phyloP scores from a whole-genome alignment of 202 grass and related monocot species.

The Carex sylvatica region DNA sequence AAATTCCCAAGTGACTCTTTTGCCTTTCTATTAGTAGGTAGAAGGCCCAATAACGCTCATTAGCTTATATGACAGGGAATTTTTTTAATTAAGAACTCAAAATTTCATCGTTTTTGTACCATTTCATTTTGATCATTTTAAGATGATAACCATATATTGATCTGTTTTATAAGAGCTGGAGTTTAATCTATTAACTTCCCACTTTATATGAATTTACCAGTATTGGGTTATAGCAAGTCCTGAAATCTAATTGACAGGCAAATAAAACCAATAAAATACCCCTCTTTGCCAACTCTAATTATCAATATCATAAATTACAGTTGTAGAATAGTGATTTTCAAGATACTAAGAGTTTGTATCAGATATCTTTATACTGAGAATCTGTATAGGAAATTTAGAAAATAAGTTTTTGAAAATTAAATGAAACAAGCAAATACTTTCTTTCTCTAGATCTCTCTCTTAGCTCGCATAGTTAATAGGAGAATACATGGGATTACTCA shows the following conservation, averaged over 20 bases:
- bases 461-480: constrained; percentile 50
- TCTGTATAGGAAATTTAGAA: too few species aligned
- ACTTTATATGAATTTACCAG: too few species aligned
- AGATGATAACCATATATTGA: too few species aligned
- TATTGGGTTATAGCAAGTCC: neutral
- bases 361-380: neutral
- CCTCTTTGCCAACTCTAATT: neutral
- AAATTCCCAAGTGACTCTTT: too few species aligned
- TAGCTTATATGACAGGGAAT: too few species aligned
- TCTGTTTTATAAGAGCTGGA: too few species aligned
- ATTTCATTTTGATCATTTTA: too few species aligned
- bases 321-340: neutral
- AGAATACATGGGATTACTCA: constrained; percentile 37
- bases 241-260: neutral
- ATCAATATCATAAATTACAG: neutral
- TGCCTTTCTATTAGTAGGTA: too few species aligned
- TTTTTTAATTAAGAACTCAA: too few species aligned
- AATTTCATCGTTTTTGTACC: too few species aligned
- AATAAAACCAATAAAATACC: neutral
- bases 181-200: too few species aligned
- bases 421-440: neutral
- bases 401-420: neutral
- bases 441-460: neutral
- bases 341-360: neutral
- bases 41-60: too few species aligned